Evolutionary conservation across 2,329 filamentous ascomycete genomes (phyloP).

Genomic region (Phyllosticta citriasiana): DNA sequence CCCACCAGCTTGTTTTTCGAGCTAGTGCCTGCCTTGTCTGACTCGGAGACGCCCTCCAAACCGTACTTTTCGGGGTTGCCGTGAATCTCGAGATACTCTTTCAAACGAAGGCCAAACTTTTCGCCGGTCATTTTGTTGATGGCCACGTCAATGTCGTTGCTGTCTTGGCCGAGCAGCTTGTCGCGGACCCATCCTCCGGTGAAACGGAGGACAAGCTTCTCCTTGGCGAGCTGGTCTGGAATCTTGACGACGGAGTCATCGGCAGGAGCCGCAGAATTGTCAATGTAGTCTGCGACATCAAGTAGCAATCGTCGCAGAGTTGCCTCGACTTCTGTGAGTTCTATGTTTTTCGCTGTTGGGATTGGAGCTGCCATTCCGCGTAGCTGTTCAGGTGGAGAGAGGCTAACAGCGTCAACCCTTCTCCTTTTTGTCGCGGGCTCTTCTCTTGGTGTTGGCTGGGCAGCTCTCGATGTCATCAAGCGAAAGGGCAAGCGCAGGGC

Average conservation of each 20-base stretch:
- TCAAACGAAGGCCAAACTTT: slow-evolving; percentile 59
- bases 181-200: slow-evolving; percentile 84
- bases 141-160: slow-evolving; percentile 75
- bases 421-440: slow-evolving; percentile 23
- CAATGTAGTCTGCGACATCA: slow-evolving; percentile 66
- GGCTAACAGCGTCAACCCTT: slow-evolving; percentile 15
- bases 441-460: slow-evolving; percentile 15
- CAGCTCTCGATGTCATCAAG: slow-evolving; percentile 22
- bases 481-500: slow-evolving; percentile 9
- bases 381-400: slow-evolving; percentile 11
- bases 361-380: slow-evolving; percentile 19
- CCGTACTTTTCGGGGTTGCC: slow-evolving; percentile 53
- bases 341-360: slow-evolving; percentile 28
- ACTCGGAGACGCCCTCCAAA: slow-evolving; percentile 30
- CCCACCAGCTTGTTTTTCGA: slow-evolving; percentile 52
- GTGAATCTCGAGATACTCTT: slow-evolving; percentile 54
- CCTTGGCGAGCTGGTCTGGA: slow-evolving; percentile 35
- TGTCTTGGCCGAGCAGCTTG: slow-evolving; percentile 62
- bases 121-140: slow-evolving; percentile 80
- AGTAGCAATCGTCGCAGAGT: slow-evolving; percentile 68
- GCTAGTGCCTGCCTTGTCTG: slow-evolving; percentile 27
- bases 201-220: slow-evolving; percentile 56
- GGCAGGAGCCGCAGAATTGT: slow-evolving; percentile 28
- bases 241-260: slow-evolving; percentile 22
- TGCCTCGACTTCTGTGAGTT: slow-evolving; percentile 59